A percentile compares a stretch with the other conserved stretches of the same genome.
These are phyloP conservation scores for Dryas alaskensis DNA, from an alignment of 306 rosid genomes.

Conservation along the genomic window DNA sequence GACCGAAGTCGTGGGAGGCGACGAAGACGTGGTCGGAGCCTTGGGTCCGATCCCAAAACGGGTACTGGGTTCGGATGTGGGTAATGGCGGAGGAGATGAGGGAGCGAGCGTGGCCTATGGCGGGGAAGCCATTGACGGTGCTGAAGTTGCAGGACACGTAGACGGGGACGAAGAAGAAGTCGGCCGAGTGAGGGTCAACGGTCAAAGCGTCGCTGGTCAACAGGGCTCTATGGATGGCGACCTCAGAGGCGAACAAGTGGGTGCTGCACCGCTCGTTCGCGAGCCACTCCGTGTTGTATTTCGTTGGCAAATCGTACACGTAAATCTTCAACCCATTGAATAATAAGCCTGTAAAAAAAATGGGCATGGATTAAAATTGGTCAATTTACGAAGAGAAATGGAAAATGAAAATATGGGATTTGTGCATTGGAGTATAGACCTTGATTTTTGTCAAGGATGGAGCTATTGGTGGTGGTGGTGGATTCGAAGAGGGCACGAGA, in stretches of 20 bases:
- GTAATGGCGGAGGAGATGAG: constrained; percentile 62
- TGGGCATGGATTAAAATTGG: background rate
- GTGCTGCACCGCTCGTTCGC: constrained; percentile 51
- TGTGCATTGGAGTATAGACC: constrained; percentile 24
- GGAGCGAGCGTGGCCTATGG: constrained; percentile 85
- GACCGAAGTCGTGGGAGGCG: constrained; percentile 86
- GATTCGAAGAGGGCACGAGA: constrained; percentile 58
- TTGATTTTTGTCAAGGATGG: constrained; percentile 15
- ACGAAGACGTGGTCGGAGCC: constrained; percentile 92
- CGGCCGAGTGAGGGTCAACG: constrained; percentile 65
- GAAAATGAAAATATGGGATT: background rate
- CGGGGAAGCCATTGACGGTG: constrained; percentile 82
- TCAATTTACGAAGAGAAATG: background rate
- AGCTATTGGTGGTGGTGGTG: constrained; percentile 18
- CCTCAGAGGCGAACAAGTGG: constrained; percentile 83
- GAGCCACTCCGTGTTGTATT: constrained; percentile 67
- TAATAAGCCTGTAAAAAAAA: constrained; percentile 11
- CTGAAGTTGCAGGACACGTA: constrained; percentile 94
- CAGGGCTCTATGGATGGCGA: constrained; percentile 71
- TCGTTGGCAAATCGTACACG: constrained; percentile 69
- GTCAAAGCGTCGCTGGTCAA: constrained; percentile 59
- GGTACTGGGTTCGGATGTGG: constrained; percentile 45
- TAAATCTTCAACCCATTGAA: constrained; percentile 56
- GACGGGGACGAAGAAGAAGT: constrained; percentile 87
- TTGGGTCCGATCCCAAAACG: constrained; percentile 69